phyloP scores from a whole-genome alignment of 2,329 filamentous ascomycete genomes.

The Stemphylium vesicarium region DNA sequence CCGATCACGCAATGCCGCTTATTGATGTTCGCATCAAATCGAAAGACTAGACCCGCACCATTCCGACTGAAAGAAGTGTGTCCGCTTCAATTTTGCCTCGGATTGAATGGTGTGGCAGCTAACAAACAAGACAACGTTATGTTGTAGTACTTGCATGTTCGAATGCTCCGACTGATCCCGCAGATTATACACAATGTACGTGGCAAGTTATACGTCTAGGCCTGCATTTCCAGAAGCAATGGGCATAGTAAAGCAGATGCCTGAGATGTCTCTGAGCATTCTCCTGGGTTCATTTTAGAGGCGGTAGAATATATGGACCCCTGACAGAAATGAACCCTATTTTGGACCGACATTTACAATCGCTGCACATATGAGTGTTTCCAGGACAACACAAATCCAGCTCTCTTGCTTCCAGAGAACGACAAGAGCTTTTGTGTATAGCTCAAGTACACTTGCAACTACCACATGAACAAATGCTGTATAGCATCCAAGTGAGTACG shows the following conservation, averaged over 20 bases:
- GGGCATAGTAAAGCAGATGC: not conserved
- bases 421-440: no score
- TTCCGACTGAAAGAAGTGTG: not conserved
- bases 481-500: no score
- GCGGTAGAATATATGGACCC: no score
- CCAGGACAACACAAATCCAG: no score
- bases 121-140: not conserved
- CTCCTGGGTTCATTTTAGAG: no score
- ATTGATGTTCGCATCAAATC: not conserved
- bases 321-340: no score
- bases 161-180: not conserved
- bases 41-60: not conserved
- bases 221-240: not conserved
- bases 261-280: no score
- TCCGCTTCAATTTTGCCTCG: not conserved
- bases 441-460: no score
- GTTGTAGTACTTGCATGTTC: not conserved
- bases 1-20: not conserved
- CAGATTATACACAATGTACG: not conserved
- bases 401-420: no score
- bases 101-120: not conserved
- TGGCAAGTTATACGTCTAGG: not conserved
- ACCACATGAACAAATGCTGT: no score
- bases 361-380: no score
- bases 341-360: no score